Percentiles rank a stretch among this genome's conserved stretches.
These are phyloP conservation scores for Macrotyloma uniflorum DNA, from an alignment of 306 rosid species.

Conservation along the genomic window DNA sequence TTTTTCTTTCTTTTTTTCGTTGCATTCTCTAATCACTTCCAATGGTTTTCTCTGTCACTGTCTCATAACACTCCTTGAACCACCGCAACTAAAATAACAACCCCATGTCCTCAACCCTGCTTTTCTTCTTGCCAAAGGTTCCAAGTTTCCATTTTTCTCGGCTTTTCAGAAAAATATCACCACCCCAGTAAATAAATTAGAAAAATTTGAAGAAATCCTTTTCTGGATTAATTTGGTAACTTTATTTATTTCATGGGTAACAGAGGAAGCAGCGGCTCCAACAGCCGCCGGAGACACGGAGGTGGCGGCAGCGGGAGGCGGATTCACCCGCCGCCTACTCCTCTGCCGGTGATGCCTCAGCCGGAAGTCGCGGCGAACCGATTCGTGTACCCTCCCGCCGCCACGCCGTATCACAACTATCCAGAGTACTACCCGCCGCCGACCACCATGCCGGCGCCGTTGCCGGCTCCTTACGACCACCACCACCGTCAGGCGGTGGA, in stretches of 20 bases:
- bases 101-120: neutral
- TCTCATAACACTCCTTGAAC: constrained; percentile 29
- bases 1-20: too few species aligned
- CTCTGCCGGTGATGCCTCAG: constrained; percentile 59
- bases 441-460: constrained; percentile 50
- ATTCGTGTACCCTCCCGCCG: constrained; percentile 60
- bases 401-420: constrained; percentile 69
- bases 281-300: constrained; percentile 63
- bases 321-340: constrained; percentile 63
- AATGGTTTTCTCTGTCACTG: constrained; percentile 3
- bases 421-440: constrained; percentile 71
- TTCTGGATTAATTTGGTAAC: constrained; percentile 14
- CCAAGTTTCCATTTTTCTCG: constrained; percentile 23
- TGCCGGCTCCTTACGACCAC: constrained; percentile 81
- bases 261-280: constrained; percentile 58
- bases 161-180: neutral
- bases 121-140: neutral
- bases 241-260: constrained; percentile 67
- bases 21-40: neutral
- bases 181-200: neutral
- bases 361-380: constrained; percentile 71
- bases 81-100: neutral
- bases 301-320: constrained; percentile 53
- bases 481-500: constrained; percentile 67
- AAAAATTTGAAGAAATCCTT: neutral